Evolutionary conservation across 192 early-diverging fungal genomes (phyloP).

Genomic region (Backusella mclennaniae): DNA sequence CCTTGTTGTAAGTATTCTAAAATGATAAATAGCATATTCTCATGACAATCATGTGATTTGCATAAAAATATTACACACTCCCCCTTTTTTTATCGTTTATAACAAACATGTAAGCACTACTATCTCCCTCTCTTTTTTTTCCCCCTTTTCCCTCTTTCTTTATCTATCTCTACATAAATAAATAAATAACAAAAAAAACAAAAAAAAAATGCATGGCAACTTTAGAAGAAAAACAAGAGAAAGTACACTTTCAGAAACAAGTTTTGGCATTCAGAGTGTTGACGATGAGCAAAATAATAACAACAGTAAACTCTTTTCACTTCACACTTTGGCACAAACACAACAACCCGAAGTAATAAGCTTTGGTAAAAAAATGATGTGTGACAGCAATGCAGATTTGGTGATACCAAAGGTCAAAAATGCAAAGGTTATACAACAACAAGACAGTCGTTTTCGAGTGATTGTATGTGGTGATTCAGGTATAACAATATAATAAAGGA

Average conservation of each 20-base stretch:
- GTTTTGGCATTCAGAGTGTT: background rate
- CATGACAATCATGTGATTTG: background rate
- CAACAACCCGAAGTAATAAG: background rate
- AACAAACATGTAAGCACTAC: background rate
- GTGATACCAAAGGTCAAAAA: conserved; percentile 17
- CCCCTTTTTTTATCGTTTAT: background rate
- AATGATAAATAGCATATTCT: background rate
- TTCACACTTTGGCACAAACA: background rate
- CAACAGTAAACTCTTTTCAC: conserved; percentile 2
- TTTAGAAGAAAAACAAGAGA: background rate
- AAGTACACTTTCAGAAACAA: background rate
- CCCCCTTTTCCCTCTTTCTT: background rate
- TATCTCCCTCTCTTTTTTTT: background rate
- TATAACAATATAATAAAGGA: background rate
- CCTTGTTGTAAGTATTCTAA: background rate
- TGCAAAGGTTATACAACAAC: background rate
- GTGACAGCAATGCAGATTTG: conserved; percentile 15
- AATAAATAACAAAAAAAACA: background rate
- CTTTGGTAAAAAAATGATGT: background rate
- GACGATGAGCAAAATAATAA: background rate
- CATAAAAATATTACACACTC: background rate
- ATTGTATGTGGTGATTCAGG: conserved; percentile 38
- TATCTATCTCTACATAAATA: background rate
- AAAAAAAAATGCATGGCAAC: background rate
- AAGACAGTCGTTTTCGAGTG: conserved; percentile 18